Evolutionary conservation across 2,329 filamentous ascomycete species (phyloP).

Genomic region (Parasarocladium wereldwijsianum): DNA sequence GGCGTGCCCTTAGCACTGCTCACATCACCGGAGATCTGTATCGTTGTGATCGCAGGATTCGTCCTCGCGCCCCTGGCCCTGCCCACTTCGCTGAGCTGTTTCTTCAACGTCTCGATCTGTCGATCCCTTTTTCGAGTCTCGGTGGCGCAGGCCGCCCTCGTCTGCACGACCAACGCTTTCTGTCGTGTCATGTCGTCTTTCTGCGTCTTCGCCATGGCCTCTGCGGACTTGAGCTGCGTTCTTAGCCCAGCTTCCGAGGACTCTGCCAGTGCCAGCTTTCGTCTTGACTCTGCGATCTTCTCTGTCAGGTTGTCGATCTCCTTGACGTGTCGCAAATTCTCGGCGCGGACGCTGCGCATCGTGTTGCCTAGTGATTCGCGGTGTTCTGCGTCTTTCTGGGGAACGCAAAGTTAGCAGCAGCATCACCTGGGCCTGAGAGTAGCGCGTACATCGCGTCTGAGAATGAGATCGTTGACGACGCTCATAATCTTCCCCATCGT

Average conservation of each 20-base stretch:
- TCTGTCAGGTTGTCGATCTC: constrained; percentile 48
- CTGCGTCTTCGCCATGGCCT: constrained; percentile 58
- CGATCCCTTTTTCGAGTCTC: constrained; percentile 84
- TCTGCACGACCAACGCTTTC: constrained; percentile 67
- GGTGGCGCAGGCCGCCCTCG: constrained; percentile 73
- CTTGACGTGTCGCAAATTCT: constrained; percentile 57
- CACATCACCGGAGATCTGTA: constrained; percentile 40
- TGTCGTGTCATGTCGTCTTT: constrained; percentile 73
- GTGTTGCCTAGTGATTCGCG: constrained; percentile 70
- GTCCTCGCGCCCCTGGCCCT: constrained; percentile 43
- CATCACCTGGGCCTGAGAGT: not conserved
- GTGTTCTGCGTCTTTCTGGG: constrained; percentile 77
- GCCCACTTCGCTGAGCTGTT: constrained; percentile 60
- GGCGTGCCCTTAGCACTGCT: constrained; percentile 26
- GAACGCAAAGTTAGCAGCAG: constrained; percentile 7
- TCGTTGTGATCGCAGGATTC: constrained; percentile 39
- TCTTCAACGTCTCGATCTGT: constrained; percentile 79
- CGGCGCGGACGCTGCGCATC: constrained; percentile 60
- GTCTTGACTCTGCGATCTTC: constrained; percentile 37
- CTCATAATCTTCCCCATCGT: constrained; percentile 83
- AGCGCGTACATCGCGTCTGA: constrained; percentile 63
- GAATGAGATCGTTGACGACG: constrained; percentile 82
- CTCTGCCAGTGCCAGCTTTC: constrained; percentile 43
- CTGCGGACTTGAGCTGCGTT: constrained; percentile 56
- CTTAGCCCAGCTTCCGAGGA: constrained; percentile 58